Conservation (phyloP, 2,329 filamentous ascomycete genomes). For the Pestalotiopsis sp. region DNA sequence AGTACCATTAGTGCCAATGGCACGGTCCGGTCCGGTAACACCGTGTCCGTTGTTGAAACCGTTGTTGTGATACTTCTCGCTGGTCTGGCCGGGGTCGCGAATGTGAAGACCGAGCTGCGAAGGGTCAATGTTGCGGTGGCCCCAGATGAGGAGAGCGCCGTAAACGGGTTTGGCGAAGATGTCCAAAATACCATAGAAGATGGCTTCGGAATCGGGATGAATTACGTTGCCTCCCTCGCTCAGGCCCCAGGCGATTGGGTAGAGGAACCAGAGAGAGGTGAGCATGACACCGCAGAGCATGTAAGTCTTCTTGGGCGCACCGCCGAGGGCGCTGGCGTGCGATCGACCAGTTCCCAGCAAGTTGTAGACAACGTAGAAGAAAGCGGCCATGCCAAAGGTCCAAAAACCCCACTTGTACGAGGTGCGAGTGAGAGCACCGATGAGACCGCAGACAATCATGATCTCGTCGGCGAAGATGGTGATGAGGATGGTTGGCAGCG, state of each 20-base stretch:
- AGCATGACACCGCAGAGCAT: conserved; percentile 59
- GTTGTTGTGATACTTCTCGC: conserved; percentile 24
- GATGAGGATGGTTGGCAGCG: conserved; percentile 65
- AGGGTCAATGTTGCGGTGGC: conserved; percentile 65
- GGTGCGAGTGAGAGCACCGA: conserved; percentile 64
- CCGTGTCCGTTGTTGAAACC: conserved; percentile 8
- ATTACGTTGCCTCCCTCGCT: conserved; percentile 68
- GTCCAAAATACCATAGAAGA: conserved; percentile 71
- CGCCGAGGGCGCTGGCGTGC: conserved; percentile 57
- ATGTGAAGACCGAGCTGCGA: conserved; percentile 54
- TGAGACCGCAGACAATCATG: conserved; percentile 69
- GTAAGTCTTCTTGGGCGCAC: conserved; percentile 55
- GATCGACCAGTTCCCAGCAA: conserved; percentile 56
- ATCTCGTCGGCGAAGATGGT: conserved; percentile 65
- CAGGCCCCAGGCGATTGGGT: conserved; percentile 67
- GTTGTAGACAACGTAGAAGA: conserved; percentile 63
- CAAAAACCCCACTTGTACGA: conserved; percentile 73
- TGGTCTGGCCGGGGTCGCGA: conserved; percentile 26
- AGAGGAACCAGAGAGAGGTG: conserved; percentile 64
- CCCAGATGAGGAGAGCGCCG: conserved; percentile 61
- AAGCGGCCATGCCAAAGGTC: conserved; percentile 54
- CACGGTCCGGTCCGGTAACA: conserved; percentile 4
- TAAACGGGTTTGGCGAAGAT: conserved; percentile 67
- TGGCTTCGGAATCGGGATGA: conserved; percentile 65
- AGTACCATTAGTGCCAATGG: neutral